These are phyloP conservation scores for Rhodotorula kratochvilovae DNA, from an alignment of 768 basidiomycete species.

Conservation along the genomic window DNA sequence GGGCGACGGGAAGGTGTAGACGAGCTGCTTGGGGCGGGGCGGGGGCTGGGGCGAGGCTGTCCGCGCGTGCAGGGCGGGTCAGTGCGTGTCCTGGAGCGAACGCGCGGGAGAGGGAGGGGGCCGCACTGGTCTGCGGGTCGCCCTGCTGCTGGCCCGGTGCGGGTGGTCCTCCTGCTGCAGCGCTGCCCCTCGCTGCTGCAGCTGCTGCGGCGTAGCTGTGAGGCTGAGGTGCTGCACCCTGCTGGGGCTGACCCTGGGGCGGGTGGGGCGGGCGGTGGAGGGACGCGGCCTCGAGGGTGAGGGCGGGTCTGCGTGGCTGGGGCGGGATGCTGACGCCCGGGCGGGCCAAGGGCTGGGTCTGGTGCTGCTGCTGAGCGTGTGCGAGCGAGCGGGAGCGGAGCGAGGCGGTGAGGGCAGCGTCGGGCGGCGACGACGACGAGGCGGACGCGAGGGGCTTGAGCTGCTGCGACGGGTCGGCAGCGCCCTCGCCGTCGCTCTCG, in stretches of 20 bases:
- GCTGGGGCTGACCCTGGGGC: conserved; percentile 6
- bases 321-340: conserved; percentile 3
- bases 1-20: conserved; percentile 40
- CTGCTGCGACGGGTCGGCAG: not conserved
- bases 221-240: not conserved
- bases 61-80: rapidly evolving
- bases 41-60: not conserved
- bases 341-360: not conserved
- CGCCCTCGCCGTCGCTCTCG: not conserved
- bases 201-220: conserved; percentile 4
- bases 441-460: not conserved
- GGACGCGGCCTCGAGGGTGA: not conserved
- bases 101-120: too few species aligned
- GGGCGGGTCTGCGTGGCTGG: not conserved
- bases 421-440: not conserved
- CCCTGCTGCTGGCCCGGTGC: not conserved
- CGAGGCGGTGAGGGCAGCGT: not conserved
- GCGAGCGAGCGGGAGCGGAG: not conserved
- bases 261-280: not conserved
- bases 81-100: not conserved
- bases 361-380: not conserved
- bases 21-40: conserved; percentile 22
- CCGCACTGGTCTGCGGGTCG: not conserved
- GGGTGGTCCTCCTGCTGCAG: not conserved
- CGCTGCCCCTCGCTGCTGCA: not conserved